Percentiles rank a stretch among this genome's conserved stretches.
Conservation (phyloP, 2,329 filamentous ascomycete species). For the Epichloe baconii region DNA sequence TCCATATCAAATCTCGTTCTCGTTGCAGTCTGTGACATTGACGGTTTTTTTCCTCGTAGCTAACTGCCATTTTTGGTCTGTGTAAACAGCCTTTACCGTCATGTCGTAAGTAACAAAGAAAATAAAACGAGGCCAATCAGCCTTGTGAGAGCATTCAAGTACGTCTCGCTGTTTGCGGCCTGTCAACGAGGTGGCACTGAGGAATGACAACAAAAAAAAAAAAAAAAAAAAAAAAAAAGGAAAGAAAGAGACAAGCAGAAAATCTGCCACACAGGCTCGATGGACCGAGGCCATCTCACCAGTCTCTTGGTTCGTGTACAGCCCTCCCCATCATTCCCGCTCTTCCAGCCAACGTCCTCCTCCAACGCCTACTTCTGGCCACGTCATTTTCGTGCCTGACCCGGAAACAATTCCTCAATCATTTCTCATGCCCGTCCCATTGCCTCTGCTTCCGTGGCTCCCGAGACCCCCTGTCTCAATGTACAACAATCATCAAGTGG, state of each 20-base stretch:
- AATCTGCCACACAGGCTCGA: not conserved
- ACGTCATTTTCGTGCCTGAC: not conserved
- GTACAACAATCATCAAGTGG: constrained; percentile 4
- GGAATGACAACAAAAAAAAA: too few relatives aligned
- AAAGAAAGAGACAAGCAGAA: not conserved
- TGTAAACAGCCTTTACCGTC: not conserved
- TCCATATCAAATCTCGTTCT: not conserved
- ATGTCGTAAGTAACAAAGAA: constrained; percentile 1
- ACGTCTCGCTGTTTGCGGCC: not conserved
- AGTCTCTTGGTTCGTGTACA: not conserved
- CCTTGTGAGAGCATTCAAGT: not conserved
- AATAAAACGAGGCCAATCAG: not conserved
- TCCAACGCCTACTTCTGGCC: not conserved
- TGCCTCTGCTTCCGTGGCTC: not conserved
- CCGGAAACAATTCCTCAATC: not conserved
- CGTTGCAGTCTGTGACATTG: not conserved
- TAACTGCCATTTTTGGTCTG: not conserved
- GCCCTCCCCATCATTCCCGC: not conserved
- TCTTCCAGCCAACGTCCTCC: not conserved
- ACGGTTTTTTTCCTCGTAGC: not conserved
- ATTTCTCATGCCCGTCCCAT: not conserved
- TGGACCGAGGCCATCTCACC: not conserved
- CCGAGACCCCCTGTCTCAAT: not conserved
- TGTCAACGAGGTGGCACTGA: not conserved
- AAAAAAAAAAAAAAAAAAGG: not conserved